Evolutionary conservation across 1,284 basidiomycete genomes (phyloP).

Genomic region (Leccinum pachyderme): DNA sequence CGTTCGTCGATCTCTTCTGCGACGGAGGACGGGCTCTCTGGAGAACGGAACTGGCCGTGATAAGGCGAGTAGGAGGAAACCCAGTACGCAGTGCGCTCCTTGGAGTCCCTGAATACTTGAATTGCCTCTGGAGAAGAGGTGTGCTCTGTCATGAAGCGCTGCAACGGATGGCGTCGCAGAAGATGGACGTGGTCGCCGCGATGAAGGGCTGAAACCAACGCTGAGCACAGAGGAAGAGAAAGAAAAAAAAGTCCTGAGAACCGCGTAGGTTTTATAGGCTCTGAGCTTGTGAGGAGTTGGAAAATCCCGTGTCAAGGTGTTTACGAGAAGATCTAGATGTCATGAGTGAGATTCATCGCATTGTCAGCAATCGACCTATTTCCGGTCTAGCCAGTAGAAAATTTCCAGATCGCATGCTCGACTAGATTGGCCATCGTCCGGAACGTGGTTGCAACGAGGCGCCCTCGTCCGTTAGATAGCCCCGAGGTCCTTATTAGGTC

Average conservation of each 20-base stretch:
- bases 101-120: conserved; percentile 53
- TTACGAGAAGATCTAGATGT: conserved; percentile 30
- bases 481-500: not conserved
- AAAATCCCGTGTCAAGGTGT: conserved; percentile 22
- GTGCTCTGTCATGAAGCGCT: conserved; percentile 60
- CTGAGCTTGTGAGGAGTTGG: conserved; percentile 15
- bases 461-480: conserved; percentile 14
- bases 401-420: conserved; percentile 21
- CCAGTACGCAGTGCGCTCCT: conserved; percentile 62
- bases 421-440: conserved; percentile 28
- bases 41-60: conserved; percentile 47
- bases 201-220: conserved; percentile 1
- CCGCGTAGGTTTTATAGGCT: conserved; percentile 24
- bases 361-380: conserved; percentile 25
- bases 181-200: not conserved
- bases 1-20: conserved; percentile 42
- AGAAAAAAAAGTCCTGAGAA: conserved; percentile 11
- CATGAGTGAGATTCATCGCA: conserved; percentile 20
- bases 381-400: conserved; percentile 24
- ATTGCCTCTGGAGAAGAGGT: conserved; percentile 56
- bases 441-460: conserved; percentile 34
- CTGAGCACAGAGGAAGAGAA: conserved; percentile 4
- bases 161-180: not conserved
- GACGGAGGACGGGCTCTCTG: conserved; percentile 56
- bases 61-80: conserved; percentile 44